Evolutionary conservation across 1,284 basidiomycete species (phyloP).

Genomic region (Volvariella surrecta): DNA sequence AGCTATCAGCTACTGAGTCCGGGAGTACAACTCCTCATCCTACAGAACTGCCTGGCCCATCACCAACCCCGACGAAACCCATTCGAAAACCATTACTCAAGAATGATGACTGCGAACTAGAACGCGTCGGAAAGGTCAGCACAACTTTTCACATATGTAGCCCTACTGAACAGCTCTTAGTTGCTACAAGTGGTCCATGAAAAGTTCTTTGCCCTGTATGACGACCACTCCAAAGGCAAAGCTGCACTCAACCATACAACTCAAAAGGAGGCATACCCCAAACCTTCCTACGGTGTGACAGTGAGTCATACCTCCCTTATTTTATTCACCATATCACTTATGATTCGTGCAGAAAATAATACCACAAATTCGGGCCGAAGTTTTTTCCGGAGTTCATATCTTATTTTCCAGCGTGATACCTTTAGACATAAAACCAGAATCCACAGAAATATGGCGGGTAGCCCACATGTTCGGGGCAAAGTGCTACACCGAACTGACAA

Average conservation of each 20-base stretch:
- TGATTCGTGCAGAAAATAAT: slow-evolving; percentile 61
- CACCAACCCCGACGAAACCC: slow-evolving; percentile 29
- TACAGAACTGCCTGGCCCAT: slow-evolving; percentile 11
- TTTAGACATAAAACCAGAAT: slow-evolving; percentile 69
- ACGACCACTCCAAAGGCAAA: slow-evolving; percentile 24
- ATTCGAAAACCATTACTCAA: slow-evolving; percentile 72
- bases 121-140: slow-evolving; percentile 63
- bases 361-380: slow-evolving; percentile 66
- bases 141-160: slow-evolving; percentile 1
- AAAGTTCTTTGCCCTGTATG: slow-evolving; percentile 67
- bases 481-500: slow-evolving; percentile 62
- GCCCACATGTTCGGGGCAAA: slow-evolving; percentile 86
- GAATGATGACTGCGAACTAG: slow-evolving; percentile 84
- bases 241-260: slow-evolving; percentile 24
- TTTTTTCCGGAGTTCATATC: slow-evolving; percentile 72
- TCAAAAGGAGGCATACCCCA: slow-evolving; percentile 16
- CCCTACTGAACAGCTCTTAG: slow-evolving; percentile 27
- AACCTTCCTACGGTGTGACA: slow-evolving; percentile 46
- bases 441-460: slow-evolving; percentile 82
- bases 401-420: slow-evolving; percentile 94
- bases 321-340: background rate
- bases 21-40: slow-evolving; percentile 10
- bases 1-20: slow-evolving; percentile 8
- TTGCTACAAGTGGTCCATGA: slow-evolving; percentile 72
- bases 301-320: slow-evolving; percentile 29